Evolutionary conservation across 1,284 basidiomycete genomes (phyloP), one percentile per base, ranked within the genome.

Genomic region (Microbotryum saponariae): DNA sequence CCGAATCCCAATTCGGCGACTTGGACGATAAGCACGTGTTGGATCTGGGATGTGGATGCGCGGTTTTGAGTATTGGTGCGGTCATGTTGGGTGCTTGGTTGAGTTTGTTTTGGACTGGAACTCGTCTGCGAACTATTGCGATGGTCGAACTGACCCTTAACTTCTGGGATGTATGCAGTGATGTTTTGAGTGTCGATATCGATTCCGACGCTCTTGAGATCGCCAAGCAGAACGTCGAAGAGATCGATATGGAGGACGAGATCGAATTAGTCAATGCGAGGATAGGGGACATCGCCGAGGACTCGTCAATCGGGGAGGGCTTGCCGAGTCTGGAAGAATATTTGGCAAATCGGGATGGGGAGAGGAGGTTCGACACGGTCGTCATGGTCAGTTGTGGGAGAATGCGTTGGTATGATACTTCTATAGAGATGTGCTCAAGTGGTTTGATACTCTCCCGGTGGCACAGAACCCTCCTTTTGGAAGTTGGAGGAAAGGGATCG

Each of bases 401-500:
- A 18, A 18, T 1, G 6, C 16, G 3, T 6, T 42, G 2, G 14
- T 42, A 42, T 10, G 59, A 42, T 31, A 20, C 31, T 33, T 21
- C 20, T 23, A 33, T 23, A 29, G 0, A 1, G 8, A 42, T 10
- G 45, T 27, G 4, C 46, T 37, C 25, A 53, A 29, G 18, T 4
- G 33, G 9, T 31, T n/a, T 14, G 6, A 21, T 16, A 16, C 42
- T n/a, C 14, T 4, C 4, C 23, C 12, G 18, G 10, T 21, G 6
- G 56, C 12, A 54, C 7, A 6, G 37, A 64, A 69, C 51, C 71
- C 71, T 27, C 71, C 71, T 1, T 73, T 73, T 49, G 71, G 71
- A 0, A 68, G 68, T 2, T 72, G 71, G 63, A 66, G 51, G 45
- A 66, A 68, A 33, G 68, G 68, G 1, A 72, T 73, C 52, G 71